Evolutionary conservation across 2,329 filamentous ascomycete genomes (phyloP), one percentile per base, ranked within the genome.

Genomic region (Fusarium coicis): DNA sequence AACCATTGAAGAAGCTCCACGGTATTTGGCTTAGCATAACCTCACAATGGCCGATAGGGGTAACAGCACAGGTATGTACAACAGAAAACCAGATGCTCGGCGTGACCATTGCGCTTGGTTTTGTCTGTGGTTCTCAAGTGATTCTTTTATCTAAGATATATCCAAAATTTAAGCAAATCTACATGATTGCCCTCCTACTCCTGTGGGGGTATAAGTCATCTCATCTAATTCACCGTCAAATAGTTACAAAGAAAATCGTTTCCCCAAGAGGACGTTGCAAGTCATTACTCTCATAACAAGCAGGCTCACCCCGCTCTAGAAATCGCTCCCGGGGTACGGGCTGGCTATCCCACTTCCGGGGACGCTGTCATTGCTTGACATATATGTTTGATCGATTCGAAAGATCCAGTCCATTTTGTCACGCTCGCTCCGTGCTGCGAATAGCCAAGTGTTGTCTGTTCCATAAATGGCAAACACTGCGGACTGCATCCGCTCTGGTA

Each of bases 381-480:
- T 81, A 74, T 88, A 90, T 57, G 92, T 93, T 85, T 97, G 93
- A 82, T 99, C 96, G 76, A 99, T 94, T 78, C 93, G 92, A 82
- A 97, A 89, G 76, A 99, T 97, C 96, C 96, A 99, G 81, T 98
- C 96, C 76, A 95, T 92, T 86, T 98, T 97, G 82, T 98, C 95
- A 54, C 92, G 89, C 84, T 98, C 96, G 77, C 91, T 96, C 66
- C 95, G 88, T 30, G 95, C 93, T 19, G 95, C 94, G 81, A 99
- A 98, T 44, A 99, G 87, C 89, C 95, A 99, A 37, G 95, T 97
- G 82, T 98, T 98, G 81, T 96, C 93, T 67, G 93, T 93, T 46
- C 94, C 96, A 80, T 98, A 99, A 56, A 99, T 90, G 18, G 96
- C 96, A 87, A 97, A 99, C 44, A 98, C 93, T 74, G 93, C 92